Evolutionary conservation across 306 rosid genomes (phyloP).

Genomic region (Corylus americana): DNA sequence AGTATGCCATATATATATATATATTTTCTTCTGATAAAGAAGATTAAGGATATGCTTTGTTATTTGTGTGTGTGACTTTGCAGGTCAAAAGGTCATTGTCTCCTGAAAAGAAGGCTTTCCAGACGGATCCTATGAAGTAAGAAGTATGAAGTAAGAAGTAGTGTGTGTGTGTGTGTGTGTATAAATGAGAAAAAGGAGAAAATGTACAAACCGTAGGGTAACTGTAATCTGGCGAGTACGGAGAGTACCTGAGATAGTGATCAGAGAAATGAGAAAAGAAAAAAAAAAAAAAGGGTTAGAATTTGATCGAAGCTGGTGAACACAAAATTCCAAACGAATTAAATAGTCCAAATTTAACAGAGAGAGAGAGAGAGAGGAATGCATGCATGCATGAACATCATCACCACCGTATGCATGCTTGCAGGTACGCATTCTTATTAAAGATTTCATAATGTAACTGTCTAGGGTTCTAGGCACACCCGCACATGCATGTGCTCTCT

Average conservation of each 20-base stretch:
- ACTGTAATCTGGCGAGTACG: conserved; percentile 90
- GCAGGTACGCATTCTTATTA: not conserved
- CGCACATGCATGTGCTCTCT: not conserved
- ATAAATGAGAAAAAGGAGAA: conserved; percentile 21
- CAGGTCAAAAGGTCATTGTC: conserved; percentile 38
- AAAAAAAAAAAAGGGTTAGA: not conserved
- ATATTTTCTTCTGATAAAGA: not conserved
- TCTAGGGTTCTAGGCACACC: not conserved
- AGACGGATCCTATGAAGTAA: conserved; percentile 44
- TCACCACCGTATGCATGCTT: not conserved
- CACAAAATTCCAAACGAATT: not conserved
- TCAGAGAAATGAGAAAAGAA: conserved; percentile 1
- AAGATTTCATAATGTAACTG: not conserved
- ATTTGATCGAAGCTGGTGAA: not conserved
- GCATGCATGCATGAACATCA: not conserved
- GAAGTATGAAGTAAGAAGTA: conserved; percentile 19
- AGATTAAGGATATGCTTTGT: not conserved
- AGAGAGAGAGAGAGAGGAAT: not conserved
- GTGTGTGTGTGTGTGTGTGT: not conserved
- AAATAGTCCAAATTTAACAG: not conserved
- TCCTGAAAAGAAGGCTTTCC: conserved; percentile 27
- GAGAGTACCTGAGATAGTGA: conserved; percentile 76
- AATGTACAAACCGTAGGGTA: conserved; percentile 82
- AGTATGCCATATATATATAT: not conserved
- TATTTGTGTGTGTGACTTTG: not conserved